These are phyloP conservation scores for Xylariaceae sp. DNA, from an alignment of 2,329 filamentous ascomycete species.

Conservation along the genomic window DNA sequence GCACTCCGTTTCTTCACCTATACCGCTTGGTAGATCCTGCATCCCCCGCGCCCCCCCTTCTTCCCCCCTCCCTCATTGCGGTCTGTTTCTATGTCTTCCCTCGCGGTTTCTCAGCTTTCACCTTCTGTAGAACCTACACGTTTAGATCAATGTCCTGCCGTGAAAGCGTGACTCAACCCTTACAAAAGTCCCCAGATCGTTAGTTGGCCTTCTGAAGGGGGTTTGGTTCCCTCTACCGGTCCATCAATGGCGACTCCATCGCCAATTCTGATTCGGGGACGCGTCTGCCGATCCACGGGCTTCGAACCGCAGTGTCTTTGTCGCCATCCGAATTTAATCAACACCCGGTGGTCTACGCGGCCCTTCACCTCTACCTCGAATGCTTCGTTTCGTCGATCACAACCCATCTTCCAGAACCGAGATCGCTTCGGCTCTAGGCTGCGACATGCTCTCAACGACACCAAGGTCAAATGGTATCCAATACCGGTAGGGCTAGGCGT, in stretches of 20 bases:
- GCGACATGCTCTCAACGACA: conserved; percentile 46
- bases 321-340: conserved; percentile 20
- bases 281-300: conserved; percentile 14
- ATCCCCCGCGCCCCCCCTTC: background rate
- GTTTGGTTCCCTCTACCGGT: background rate
- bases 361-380: conserved; percentile 30
- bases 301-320: conserved; percentile 19
- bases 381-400: conserved; percentile 41
- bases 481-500: conserved; percentile 85
- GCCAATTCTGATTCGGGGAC: conserved; percentile 20
- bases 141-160: conserved; percentile 1
- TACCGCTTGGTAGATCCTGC: too few species aligned
- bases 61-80: background rate
- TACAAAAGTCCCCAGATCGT: background rate
- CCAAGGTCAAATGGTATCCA: conserved; percentile 77
- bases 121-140: background rate
- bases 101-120: background rate
- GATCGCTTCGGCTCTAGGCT: conserved; percentile 49
- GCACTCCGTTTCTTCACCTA: too few species aligned
- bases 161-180: conserved; percentile 1
- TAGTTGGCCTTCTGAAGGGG: background rate
- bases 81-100: conserved; percentile 1
- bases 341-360: conserved; percentile 22
- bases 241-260: conserved; percentile 27
- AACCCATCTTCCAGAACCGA: conserved; percentile 39